Evolutionary conservation across 192 early-diverging fungal species (phyloP).

Genomic region (Entophlyctis luteolus): DNA sequence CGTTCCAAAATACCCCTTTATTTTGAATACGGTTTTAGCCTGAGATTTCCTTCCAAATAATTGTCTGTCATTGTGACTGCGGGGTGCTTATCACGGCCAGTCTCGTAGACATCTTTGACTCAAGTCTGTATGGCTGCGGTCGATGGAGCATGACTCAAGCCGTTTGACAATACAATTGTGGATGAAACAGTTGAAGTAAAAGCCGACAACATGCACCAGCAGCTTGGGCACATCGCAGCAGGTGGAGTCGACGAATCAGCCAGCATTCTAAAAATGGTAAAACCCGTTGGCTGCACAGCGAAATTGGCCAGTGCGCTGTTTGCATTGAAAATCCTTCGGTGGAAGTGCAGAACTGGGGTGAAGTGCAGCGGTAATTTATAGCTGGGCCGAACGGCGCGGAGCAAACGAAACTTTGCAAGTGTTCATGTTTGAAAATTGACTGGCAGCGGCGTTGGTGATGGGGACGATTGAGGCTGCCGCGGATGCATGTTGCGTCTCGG

Average conservation of each 20-base stretch:
- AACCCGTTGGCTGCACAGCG: neutral
- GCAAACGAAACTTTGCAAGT: neutral
- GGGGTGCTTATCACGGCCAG: too few relatives aligned
- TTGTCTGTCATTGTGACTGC: too few relatives aligned
- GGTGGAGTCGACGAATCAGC: neutral
- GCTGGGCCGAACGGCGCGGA: neutral
- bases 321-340: conserved; percentile 13
- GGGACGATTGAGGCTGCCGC: neutral
- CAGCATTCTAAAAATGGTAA: neutral
- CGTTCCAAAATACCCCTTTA: too few relatives aligned
- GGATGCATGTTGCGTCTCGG: neutral
- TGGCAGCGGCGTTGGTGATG: neutral
- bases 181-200: conserved; percentile 3
- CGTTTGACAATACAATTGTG: conserved; percentile 4
- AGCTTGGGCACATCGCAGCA: conserved; percentile 7
- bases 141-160: neutral
- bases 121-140: too few relatives aligned
- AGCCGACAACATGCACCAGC: neutral
- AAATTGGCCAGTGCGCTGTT: conserved; percentile 16
- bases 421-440: neutral
- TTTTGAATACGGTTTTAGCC: too few relatives aligned
- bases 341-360: conserved; percentile 7
- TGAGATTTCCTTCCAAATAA: too few relatives aligned
- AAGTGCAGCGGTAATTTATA: conserved; percentile 3
- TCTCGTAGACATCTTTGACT: too few relatives aligned